Evolutionary conservation across 1,284 basidiomycete genomes (phyloP).

Genomic region (Trichosporon faecale): DNA sequence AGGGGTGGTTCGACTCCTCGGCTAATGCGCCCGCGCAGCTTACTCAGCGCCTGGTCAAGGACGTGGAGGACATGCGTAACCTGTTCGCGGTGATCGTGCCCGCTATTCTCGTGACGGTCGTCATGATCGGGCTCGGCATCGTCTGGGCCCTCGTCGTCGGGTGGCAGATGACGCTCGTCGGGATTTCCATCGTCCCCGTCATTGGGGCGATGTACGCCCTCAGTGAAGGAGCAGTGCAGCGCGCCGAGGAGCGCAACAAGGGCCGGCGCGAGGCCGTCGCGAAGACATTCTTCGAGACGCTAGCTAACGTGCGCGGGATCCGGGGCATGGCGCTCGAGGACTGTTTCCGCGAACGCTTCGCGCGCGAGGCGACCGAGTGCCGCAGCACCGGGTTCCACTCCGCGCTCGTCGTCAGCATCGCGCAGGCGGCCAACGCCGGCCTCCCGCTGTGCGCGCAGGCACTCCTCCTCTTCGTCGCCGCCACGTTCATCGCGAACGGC

Average conservation of each 20-base stretch:
- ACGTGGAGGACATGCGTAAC: slow-evolving; percentile 81
- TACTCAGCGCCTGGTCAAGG: slow-evolving; percentile 81
- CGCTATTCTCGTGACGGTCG: slow-evolving; percentile 66
- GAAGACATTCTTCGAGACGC: slow-evolving; percentile 82
- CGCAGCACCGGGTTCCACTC: slow-evolving; percentile 68
- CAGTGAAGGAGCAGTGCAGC: slow-evolving; percentile 52
- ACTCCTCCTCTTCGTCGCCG: slow-evolving; percentile 84
- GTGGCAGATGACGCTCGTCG: slow-evolving; percentile 92
- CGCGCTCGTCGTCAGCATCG: slow-evolving; percentile 78
- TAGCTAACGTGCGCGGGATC: slow-evolving; percentile 80
- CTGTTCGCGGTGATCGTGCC: slow-evolving; percentile 72
- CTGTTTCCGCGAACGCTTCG: slow-evolving; percentile 68
- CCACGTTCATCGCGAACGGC: slow-evolving; percentile 73
- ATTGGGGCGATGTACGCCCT: slow-evolving; percentile 71
- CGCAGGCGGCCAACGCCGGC: slow-evolving; percentile 72
- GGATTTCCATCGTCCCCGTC: slow-evolving; percentile 78
- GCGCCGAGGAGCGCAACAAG: slow-evolving; percentile 76
- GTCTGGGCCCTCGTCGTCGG: slow-evolving; percentile 82
- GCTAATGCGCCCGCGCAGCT: slow-evolving; percentile 64
- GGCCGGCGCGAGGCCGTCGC: slow-evolving; percentile 76
- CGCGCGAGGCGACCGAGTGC: slow-evolving; percentile 61
- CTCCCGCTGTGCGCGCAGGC: slow-evolving; percentile 83
- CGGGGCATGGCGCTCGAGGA: slow-evolving; percentile 83
- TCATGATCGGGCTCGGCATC: slow-evolving; percentile 80
- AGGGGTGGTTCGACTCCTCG: slow-evolving; percentile 78